phyloP scores from a whole-genome alignment of 192 early-diverging fungal genomes.

The Geranomyces michiganensis region DNA sequence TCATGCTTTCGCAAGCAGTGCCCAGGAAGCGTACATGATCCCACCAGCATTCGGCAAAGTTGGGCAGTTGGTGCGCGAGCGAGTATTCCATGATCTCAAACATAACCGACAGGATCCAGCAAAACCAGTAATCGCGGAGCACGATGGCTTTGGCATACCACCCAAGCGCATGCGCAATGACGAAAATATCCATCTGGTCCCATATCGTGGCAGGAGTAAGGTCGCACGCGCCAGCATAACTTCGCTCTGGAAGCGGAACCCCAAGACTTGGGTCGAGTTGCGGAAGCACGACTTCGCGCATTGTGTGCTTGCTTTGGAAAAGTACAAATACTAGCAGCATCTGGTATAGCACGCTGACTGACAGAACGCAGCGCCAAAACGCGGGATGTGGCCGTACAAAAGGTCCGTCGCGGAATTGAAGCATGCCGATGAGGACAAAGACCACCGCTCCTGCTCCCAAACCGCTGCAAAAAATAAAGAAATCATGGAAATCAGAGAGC shows the following conservation, averaged over 20 bases:
- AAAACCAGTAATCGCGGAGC: conserved; percentile 91
- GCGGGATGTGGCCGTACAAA: conserved; percentile 92
- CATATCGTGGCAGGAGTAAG: conserved; percentile 74
- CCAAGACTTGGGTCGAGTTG: conserved; percentile 83
- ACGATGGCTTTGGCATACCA: conserved; percentile 95
- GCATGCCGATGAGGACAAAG: conserved; percentile 82
- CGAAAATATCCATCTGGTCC: conserved; percentile 91
- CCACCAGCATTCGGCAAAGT: conserved; percentile 99
- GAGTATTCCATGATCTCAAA: conserved; percentile 98
- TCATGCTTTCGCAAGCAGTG: background rate
- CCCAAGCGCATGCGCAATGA: conserved; percentile 87
- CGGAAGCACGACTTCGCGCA: conserved; percentile 70
- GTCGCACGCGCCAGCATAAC: conserved; percentile 88
- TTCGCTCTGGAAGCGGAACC: conserved; percentile 82
- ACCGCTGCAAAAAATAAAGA: conserved; percentile 24
- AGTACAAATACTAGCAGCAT: conserved; percentile 86
- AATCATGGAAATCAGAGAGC: background rate
- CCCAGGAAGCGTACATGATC: conserved; percentile 80
- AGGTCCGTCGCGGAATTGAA: conserved; percentile 92
- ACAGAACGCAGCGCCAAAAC: conserved; percentile 88
- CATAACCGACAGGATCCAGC: conserved; percentile 93
- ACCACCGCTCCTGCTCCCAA: conserved; percentile 33
- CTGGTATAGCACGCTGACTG: conserved; percentile 84
- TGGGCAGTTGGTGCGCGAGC: conserved; percentile 90
- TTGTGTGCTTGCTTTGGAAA: conserved; percentile 89